Conservation (phyloP, 148 eudicot species). For the Fallopia convolvulus region DNA sequence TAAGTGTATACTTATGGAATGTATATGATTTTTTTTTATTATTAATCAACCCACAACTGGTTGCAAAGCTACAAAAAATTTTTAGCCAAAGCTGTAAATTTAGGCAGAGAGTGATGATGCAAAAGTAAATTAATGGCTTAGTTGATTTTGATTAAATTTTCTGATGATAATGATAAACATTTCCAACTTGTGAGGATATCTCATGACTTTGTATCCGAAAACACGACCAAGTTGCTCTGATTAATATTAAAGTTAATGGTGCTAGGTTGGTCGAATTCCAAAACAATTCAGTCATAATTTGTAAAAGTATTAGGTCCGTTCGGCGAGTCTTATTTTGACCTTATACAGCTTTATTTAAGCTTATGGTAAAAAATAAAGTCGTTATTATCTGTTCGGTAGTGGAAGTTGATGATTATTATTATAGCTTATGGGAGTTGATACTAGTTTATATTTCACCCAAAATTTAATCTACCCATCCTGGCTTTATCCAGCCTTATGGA, state of each 20-base stretch:
- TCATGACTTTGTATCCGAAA: constrained; percentile 1
- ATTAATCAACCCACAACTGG: not conserved
- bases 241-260: not conserved
- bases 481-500: too few relatives aligned
- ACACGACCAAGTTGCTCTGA: not conserved
- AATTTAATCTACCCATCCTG: too few relatives aligned
- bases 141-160: not conserved
- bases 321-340: too few relatives aligned
- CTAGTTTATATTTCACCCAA: too few relatives aligned
- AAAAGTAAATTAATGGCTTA: not conserved
- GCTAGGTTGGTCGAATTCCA: not conserved
- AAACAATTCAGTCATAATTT: not conserved
- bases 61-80: not conserved
- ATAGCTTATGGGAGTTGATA: too few relatives aligned
- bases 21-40: not conserved
- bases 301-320: not conserved
- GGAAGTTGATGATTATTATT: too few relatives aligned
- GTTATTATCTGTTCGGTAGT: too few relatives aligned
- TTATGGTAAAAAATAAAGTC: too few relatives aligned
- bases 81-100: too few relatives aligned
- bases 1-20: not conserved
- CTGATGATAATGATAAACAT: not conserved
- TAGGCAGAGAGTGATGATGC: not conserved
- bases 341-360: too few relatives aligned
- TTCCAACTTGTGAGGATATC: not conserved